These are phyloP conservation scores for Paspalum vaginatum DNA, from an alignment of 176 grass and related monocot species.

Conservation along the genomic window DNA sequence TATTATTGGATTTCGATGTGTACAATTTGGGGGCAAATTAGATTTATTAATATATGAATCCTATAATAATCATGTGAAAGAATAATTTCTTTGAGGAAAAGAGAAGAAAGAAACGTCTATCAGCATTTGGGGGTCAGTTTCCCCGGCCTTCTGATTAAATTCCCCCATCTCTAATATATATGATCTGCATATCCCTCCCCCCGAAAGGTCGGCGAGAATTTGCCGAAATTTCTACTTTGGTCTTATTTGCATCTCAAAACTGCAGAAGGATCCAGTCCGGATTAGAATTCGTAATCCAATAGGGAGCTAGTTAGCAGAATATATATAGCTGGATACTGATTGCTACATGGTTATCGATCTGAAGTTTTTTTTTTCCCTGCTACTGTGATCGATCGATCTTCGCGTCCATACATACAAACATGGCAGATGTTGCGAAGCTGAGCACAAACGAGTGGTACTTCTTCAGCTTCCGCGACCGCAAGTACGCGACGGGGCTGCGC, in stretches of 20 bases:
- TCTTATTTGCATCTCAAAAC: background rate
- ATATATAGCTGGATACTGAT: too few species aligned
- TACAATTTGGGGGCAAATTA: background rate
- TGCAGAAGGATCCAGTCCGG: background rate
- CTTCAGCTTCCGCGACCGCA: slow-evolving; percentile 89
- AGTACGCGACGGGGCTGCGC: slow-evolving; percentile 77
- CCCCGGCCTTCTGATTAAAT: background rate
- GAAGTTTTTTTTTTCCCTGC: too few species aligned
- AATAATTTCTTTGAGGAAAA: background rate
- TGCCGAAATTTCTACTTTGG: background rate
- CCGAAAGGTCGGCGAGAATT: too few species aligned
- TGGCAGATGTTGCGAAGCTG: slow-evolving; percentile 68
- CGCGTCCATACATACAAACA: background rate
- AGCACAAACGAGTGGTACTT: slow-evolving; percentile 88
- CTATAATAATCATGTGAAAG: background rate
- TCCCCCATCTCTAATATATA: background rate
- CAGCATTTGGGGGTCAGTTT: background rate
- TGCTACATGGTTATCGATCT: too few species aligned
- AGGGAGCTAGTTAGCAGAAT: background rate
- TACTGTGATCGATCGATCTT: background rate
- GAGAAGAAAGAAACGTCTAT: background rate
- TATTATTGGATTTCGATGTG: background rate
- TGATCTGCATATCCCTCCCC: too few species aligned
- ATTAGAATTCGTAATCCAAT: background rate
- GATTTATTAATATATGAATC: too few species aligned